phyloP scores from a whole-genome alignment of 177 flowering plant genomes.

The Vitis hybrid region DNA sequence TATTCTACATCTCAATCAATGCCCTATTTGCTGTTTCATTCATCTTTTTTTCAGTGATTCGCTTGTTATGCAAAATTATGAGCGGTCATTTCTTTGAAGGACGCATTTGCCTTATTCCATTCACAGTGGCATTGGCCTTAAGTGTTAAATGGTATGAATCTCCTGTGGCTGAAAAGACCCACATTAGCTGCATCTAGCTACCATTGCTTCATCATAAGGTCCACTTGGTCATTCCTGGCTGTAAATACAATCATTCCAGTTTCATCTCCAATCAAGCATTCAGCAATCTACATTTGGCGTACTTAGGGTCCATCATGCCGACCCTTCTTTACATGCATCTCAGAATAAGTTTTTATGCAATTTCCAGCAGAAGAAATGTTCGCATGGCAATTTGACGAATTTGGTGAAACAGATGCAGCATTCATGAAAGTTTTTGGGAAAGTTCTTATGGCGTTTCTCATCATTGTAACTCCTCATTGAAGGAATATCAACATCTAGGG shows the following conservation, averaged over 20 bases:
- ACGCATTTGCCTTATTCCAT: slow-evolving; percentile 76
- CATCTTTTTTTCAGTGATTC: slow-evolving; percentile 57
- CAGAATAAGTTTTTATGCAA: slow-evolving; percentile 72
- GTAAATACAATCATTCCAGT: slow-evolving; percentile 78
- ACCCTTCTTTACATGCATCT: slow-evolving; percentile 79
- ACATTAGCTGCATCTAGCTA: slow-evolving; percentile 81
- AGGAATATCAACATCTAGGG: slow-evolving; percentile 69
- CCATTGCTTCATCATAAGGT: slow-evolving; percentile 77
- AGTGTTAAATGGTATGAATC: slow-evolving; percentile 46
- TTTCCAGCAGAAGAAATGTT: slow-evolving; percentile 79
- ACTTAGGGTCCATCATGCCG: slow-evolving; percentile 67
- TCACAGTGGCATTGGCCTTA: slow-evolving; percentile 72
- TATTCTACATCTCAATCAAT: slow-evolving; percentile 75
- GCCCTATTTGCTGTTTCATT: slow-evolving; percentile 53
- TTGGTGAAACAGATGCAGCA: slow-evolving; percentile 82
- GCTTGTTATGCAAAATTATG: slow-evolving; percentile 73
- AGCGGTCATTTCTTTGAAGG: slow-evolving; percentile 85
- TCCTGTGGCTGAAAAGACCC: slow-evolving; percentile 62
- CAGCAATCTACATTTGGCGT: slow-evolving; percentile 77
- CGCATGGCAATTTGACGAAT: slow-evolving; percentile 67
- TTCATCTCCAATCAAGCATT: slow-evolving; percentile 85
- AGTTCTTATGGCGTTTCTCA: slow-evolving; percentile 54
- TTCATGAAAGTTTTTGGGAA: slow-evolving; percentile 54
- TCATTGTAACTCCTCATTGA: slow-evolving; percentile 60
- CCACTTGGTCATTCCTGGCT: slow-evolving; percentile 92